Conservation (phyloP, 148 eudicot species). For the Spergularia marina region DNA sequence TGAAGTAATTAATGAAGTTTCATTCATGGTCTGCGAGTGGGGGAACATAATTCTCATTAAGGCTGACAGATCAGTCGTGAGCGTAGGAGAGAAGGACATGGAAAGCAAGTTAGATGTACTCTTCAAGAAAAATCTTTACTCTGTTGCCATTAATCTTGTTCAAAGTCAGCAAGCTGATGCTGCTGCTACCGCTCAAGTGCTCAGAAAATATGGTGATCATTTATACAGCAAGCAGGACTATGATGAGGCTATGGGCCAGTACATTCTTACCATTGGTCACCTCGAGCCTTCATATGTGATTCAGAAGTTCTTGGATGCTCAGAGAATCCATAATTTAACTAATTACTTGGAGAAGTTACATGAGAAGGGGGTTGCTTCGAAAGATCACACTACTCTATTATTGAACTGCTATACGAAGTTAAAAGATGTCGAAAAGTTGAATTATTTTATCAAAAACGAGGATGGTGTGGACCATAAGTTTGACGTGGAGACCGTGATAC, state of each 20-base stretch:
- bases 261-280: slow-evolving; percentile 87
- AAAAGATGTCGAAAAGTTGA: slow-evolving; percentile 91
- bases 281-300: slow-evolving; percentile 97
- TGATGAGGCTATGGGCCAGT: slow-evolving; percentile 96
- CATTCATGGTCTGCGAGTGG: slow-evolving; percentile 98
- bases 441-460: slow-evolving; percentile 80
- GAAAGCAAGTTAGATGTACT: slow-evolving; percentile 98
- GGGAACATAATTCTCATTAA: slow-evolving; percentile 85
- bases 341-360: slow-evolving; percentile 94
- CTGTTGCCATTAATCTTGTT: slow-evolving; percentile 97
- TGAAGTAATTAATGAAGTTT: slow-evolving; percentile 65
- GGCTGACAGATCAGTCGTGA: slow-evolving; percentile 75
- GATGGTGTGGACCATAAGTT: slow-evolving; percentile 87
- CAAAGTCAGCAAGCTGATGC: slow-evolving; percentile 99
- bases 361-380: slow-evolving; percentile 90
- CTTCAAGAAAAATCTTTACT: slow-evolving; percentile 85
- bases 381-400: slow-evolving; percentile 95
- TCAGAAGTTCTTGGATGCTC: slow-evolving; percentile 97
- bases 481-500: slow-evolving; percentile 96
- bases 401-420: slow-evolving; percentile 92
- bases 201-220: slow-evolving; percentile 95
- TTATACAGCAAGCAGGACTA: slow-evolving; percentile 82
- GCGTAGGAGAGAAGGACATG: slow-evolving; percentile 97
- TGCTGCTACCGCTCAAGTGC: slow-evolving; percentile 96
- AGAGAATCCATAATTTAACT: slow-evolving; percentile 91